Conservation (phyloP, 1,284 basidiomycete species). For the Sanghuangporus sanghuang region DNA sequence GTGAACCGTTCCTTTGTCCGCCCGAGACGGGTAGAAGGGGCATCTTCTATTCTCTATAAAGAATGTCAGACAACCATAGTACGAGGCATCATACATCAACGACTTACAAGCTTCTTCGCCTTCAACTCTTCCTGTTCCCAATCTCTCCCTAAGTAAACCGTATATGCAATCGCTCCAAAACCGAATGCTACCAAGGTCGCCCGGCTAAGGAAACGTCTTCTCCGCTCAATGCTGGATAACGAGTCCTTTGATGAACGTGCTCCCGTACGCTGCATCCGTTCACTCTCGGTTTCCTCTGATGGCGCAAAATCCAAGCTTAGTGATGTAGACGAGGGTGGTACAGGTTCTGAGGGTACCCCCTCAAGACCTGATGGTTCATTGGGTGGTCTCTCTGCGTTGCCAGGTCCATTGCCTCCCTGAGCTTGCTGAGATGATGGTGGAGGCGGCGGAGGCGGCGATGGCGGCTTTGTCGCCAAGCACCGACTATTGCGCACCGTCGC, state of each 20-base stretch:
- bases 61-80: constrained; percentile 2
- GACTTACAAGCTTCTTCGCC: constrained; percentile 46
- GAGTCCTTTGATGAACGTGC: constrained; percentile 69
- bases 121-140: constrained; percentile 55
- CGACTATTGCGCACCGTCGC: constrained; percentile 16
- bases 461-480: constrained; percentile 23
- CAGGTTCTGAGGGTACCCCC: not conserved
- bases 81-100: not conserved
- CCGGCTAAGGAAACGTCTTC: constrained; percentile 50
- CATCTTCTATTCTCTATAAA: constrained; percentile 47
- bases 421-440: not conserved
- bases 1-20: constrained; percentile 54
- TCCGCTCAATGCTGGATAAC: constrained; percentile 68
- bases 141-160: constrained; percentile 54
- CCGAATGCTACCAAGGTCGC: constrained; percentile 39
- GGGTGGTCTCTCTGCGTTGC: not conserved
- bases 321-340: constrained; percentile 12
- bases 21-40: constrained; percentile 54
- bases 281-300: constrained; percentile 28
- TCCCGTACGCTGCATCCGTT: constrained; percentile 47
- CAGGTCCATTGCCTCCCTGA: not conserved
- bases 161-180: constrained; percentile 49
- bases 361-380: constrained; percentile 7
- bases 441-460: not conserved
- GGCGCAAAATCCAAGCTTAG: constrained; percentile 58